These are phyloP conservation scores for Panicum virgatum DNA, from an alignment of 202 grass and related monocot species.

Conservation along the genomic window DNA sequence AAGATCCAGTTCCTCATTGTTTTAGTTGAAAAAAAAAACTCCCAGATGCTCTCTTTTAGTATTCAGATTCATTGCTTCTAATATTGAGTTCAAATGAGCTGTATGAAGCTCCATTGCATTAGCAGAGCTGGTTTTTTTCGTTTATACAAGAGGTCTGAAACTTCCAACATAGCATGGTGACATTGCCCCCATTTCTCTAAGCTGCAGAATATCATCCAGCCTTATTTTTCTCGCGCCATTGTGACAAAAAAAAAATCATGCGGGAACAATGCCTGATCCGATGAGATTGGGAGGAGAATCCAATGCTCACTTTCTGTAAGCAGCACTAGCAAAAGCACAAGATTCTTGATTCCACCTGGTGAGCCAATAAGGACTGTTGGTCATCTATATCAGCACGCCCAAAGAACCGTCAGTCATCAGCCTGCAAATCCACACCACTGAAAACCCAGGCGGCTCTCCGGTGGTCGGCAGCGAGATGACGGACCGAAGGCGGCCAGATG, in stretches of 20 bases:
- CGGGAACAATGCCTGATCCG: constrained; percentile 10
- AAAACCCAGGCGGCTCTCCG: neutral
- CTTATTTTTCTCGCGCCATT: neutral
- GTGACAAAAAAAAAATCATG: neutral
- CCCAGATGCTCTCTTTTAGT: neutral
- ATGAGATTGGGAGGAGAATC: constrained; percentile 10
- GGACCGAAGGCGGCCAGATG: constrained; percentile 6
- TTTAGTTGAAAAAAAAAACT: neutral
- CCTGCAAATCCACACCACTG: neutral
- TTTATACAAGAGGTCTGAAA: neutral
- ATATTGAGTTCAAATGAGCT: neutral
- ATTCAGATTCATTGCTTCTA: neutral
- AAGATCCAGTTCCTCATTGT: neutral
- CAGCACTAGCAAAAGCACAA: constrained; percentile 21
- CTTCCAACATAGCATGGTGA: neutral
- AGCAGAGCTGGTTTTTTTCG: neutral
- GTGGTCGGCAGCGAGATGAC: neutral
- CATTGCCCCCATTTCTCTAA: neutral
- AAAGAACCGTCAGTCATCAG: neutral
- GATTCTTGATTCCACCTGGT: constrained; percentile 21
- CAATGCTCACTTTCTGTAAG: constrained; percentile 10
- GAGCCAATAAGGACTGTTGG: neutral
- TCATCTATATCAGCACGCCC: neutral
- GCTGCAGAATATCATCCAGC: neutral
- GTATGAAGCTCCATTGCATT: neutral